Evolutionary conservation across 2,329 filamentous ascomycete species (phyloP), one percentile per base, ranked within the genome.

Genomic region (Cladophialophora carrionii): DNA sequence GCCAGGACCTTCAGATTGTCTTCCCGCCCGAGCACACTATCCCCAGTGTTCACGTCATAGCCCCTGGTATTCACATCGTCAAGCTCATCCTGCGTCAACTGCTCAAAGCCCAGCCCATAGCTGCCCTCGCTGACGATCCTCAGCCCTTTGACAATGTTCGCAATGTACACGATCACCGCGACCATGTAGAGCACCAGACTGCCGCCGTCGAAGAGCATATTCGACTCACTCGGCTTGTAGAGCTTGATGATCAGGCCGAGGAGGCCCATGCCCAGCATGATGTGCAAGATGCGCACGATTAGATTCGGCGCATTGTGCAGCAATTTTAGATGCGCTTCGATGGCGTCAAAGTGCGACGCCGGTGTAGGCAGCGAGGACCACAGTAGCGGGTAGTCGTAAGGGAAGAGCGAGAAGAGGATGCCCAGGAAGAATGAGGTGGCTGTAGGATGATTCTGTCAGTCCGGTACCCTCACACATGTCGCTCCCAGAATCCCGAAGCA

Each of bases 401-500:
- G 93, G 79, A 98, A 96, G 69, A 89, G 88, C 73, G 92, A 92
- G 85, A 98, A 99, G 79, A 99, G 89, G 78, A 98, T 92, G 73
- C 95, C 95, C 70, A 99, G 90, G 86, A 98, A 96, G 86, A 99
- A 99, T 79, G 91, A 96, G 71, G 90, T 92, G 70, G 90, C 90
- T 93, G 73, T 43, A 56, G 58, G 20, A 53, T 49, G 31, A 24
- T 52, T 26, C 51, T 51, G 60, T 57, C 53, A 61, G 63, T 48
- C 26, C 26, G 26, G 26, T 29, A 3, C 6, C 26, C 26, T 29
- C 26, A 6, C 26, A 29, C 56, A 57, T 41, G 61, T 34, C 48
- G 26, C 54, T 56, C 68, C 43, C 61, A 41, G 31, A 46, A n/a
- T 34, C 29, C 32, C 20, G 54, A 20, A 22, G 43, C 56, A 41